These are phyloP conservation scores for Chalaropsis ovoidea DNA, from an alignment of 2,329 filamentous ascomycete species.

Conservation along the genomic window DNA sequence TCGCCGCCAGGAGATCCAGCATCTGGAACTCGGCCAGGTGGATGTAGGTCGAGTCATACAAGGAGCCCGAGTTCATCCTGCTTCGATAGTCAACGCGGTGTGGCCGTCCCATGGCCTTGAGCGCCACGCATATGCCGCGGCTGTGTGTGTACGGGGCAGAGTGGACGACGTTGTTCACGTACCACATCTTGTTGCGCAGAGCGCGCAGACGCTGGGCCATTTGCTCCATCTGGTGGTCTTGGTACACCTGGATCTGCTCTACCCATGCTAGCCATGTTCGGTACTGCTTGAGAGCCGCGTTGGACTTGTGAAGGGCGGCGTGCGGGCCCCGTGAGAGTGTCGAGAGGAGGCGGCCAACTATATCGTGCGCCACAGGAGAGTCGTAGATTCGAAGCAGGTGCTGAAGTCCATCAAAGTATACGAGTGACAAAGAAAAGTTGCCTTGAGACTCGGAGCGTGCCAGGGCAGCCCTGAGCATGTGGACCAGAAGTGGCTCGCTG, in stretches of 20 bases:
- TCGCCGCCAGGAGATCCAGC: slow-evolving; percentile 75
- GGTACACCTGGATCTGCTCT: slow-evolving; percentile 68
- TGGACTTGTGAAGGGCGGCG: slow-evolving; percentile 58
- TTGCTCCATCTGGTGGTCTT: slow-evolving; percentile 61
- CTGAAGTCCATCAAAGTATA: slow-evolving; percentile 74
- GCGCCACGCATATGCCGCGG: slow-evolving; percentile 70
- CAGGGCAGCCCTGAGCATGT: slow-evolving; percentile 67
- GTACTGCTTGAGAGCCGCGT: slow-evolving; percentile 65
- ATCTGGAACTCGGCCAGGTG: slow-evolving; percentile 75
- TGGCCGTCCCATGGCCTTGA: slow-evolving; percentile 78
- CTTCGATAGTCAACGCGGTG: slow-evolving; percentile 37
- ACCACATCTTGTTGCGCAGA: slow-evolving; percentile 97
- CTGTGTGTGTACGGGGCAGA: slow-evolving; percentile 82
- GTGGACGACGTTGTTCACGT: slow-evolving; percentile 83
- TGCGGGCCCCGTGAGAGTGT: slow-evolving; percentile 63
- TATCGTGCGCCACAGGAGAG: slow-evolving; percentile 52
- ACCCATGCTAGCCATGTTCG: slow-evolving; percentile 76
- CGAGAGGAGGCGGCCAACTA: slow-evolving; percentile 61
- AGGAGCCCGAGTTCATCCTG: slow-evolving; percentile 32
- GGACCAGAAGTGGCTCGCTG: slow-evolving; percentile 47
- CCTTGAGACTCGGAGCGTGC: slow-evolving; percentile 66
- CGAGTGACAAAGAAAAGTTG: slow-evolving; percentile 73
- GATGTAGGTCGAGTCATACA: slow-evolving; percentile 52
- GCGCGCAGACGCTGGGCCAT: slow-evolving; percentile 65
- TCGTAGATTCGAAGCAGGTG: slow-evolving; percentile 56